Evolutionary conservation across 768 basidiomycete genomes (phyloP), one percentile per base, ranked within the genome.

Genomic region (Lepiota subincarnata): DNA sequence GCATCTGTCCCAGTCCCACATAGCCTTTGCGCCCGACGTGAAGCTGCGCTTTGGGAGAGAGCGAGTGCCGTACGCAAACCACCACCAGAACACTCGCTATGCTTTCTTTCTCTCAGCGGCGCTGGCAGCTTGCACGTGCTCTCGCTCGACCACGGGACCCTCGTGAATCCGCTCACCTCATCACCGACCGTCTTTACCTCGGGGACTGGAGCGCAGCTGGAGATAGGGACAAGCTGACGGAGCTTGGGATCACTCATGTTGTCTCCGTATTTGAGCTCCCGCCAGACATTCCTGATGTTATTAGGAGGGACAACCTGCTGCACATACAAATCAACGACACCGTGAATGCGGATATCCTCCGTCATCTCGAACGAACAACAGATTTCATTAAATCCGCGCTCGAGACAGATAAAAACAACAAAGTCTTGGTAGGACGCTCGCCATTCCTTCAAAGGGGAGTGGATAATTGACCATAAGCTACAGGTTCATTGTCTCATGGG

Each of bases 401-500:
- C 22, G 63, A 64, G 39, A 68, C 69, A 26, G 61, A 70, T 47
- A 59, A 68, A 22, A 61, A 59, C 4, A 73, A 75, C 55, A 72
- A 66, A 62, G 68, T 75, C 14, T 63, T 75, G 44, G 74, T 75
- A 60, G 60, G 68, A 56, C 22, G 16, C 53, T 6, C 22, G 22
- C 31, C 1, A 2, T 53, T 53, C 4, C 34, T 28, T 24, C 40
- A 11, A n/a, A 6, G 28, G 13, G 22, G 31, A 19, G 19, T 46
- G 12, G 5, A 26, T 26, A 19, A 49, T 35, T 35, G 18, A 18
- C 13, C 41, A 11, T 31, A 31, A 12, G 50, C 26, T 5, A 59
- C 48, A 89, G 87, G 86, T 91, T 11, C 89, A 92, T 65, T 91
- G 89, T 64, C 67, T 82, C 37, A 81, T 83, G 67, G 89, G 89